These are phyloP conservation scores for Solanum chaucha DNA, from an alignment of 257 asterid species.

Conservation along the genomic window DNA sequence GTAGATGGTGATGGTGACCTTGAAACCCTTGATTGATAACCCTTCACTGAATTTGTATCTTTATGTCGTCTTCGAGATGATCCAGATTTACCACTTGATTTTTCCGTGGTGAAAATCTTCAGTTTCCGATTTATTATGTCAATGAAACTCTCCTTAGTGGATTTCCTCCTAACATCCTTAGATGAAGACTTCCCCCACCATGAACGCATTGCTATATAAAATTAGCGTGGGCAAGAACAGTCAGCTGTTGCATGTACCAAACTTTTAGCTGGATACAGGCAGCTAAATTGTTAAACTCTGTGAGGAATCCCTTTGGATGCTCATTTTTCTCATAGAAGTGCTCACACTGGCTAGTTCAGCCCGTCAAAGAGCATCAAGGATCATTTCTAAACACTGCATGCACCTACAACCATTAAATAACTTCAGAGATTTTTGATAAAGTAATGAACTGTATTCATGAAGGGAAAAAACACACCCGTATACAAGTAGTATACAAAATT, in stretches of 20 bases:
- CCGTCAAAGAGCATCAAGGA: not conserved
- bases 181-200: constrained; percentile 46
- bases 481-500: not conserved
- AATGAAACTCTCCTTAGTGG: constrained; percentile 22
- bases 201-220: constrained; percentile 22
- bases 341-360: not conserved
- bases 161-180: constrained; percentile 29
- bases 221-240: not conserved
- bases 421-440: not conserved
- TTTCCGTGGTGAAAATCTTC: not conserved
- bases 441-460: not conserved
- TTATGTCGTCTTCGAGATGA: constrained; percentile 20
- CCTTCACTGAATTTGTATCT: constrained; percentile 20
- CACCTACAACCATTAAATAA: not conserved
- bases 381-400: not conserved
- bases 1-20: constrained; percentile 22
- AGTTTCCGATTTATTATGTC: constrained; percentile 22
- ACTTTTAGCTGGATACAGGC: not conserved
- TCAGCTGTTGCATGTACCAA: not conserved
- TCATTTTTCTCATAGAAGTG: not conserved
- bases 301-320: not conserved
- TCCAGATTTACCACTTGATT: constrained; percentile 20
- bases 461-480: not conserved
- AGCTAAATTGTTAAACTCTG: not conserved
- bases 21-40: constrained; percentile 21